A percentile compares a stretch with the other conserved stretches of the same genome.
These are phyloP conservation scores for Coemansia asiatica DNA, from an alignment of 192 early-diverging fungal genomes.

Conservation along the genomic window DNA sequence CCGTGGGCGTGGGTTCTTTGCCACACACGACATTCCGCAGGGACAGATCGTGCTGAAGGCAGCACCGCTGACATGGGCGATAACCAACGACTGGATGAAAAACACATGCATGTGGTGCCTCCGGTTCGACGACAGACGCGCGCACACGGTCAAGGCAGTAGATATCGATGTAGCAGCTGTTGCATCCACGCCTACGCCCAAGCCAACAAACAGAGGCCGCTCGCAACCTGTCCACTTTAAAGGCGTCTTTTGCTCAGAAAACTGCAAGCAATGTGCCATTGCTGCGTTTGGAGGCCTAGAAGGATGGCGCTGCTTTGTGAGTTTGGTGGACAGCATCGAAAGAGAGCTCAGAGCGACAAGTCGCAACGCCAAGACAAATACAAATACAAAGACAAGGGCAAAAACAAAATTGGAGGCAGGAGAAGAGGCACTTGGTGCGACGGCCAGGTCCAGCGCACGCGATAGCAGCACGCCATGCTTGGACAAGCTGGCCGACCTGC, in stretches of 20 bases:
- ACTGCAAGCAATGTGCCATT: slow-evolving; percentile 24
- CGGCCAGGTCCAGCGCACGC: background rate
- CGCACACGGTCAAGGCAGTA: slow-evolving; percentile 27
- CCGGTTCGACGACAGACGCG: slow-evolving; percentile 19
- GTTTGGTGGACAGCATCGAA: slow-evolving; percentile 24
- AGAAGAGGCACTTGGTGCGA: background rate
- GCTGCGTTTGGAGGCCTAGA: slow-evolving; percentile 29
- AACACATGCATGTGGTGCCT: slow-evolving; percentile 52
- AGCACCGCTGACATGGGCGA: slow-evolving; percentile 35
- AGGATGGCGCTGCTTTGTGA: slow-evolving; percentile 25
- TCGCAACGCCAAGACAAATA: background rate
- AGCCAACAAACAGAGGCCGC: background rate
- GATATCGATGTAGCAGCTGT: background rate
- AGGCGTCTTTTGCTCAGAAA: slow-evolving; percentile 41
- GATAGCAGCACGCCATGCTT: background rate
- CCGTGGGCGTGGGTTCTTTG: slow-evolving; percentile 53
- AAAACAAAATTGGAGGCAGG: background rate
- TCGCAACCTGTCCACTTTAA: slow-evolving; percentile 16
- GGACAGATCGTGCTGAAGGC: slow-evolving; percentile 40
- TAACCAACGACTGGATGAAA: slow-evolving; percentile 43
- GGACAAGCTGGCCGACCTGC: background rate
- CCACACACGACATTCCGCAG: slow-evolving; percentile 24
- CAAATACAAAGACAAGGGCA: background rate
- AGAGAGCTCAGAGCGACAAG: slow-evolving; percentile 9
- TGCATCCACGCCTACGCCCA: background rate